phyloP scores from a whole-genome alignment of 495 filamentous ascomycete species.

The Neurospora discreta region DNA sequence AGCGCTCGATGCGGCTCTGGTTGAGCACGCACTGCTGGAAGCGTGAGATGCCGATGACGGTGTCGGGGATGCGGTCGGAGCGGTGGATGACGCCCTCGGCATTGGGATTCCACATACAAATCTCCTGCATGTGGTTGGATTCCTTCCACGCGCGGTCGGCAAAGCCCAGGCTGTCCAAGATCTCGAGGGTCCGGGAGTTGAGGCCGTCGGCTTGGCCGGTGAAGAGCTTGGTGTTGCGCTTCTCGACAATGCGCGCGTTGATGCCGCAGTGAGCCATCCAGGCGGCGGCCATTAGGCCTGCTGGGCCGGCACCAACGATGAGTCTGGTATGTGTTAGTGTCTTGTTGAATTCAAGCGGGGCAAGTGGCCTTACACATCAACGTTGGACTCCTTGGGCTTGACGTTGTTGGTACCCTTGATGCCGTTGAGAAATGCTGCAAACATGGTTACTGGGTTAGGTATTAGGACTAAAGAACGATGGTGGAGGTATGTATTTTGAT shows the following conservation, averaged over 20 bases:
- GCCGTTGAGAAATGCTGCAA: neutral
- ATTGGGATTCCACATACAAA: slow-evolving; percentile 38
- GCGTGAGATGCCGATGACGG: slow-evolving; percentile 38
- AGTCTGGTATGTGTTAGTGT: slow-evolving; percentile 17
- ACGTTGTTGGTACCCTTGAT: neutral
- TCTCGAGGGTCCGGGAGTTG: slow-evolving; percentile 44
- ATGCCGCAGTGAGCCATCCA: slow-evolving; percentile 54
- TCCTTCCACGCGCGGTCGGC: slow-evolving; percentile 50
- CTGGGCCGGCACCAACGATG: slow-evolving; percentile 56
- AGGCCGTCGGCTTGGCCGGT: slow-evolving; percentile 18
- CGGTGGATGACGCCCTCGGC: slow-evolving; percentile 40
- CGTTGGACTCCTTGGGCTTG: slow-evolving; percentile 16
- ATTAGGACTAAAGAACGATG: neutral
- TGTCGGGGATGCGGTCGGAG: slow-evolving; percentile 39
- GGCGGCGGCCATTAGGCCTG: slow-evolving; percentile 51
- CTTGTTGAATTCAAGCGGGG: neutral
- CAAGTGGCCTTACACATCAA: slow-evolving; percentile 20
- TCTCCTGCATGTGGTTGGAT: slow-evolving; percentile 40
- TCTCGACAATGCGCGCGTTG: slow-evolving; percentile 50
- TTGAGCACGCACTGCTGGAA: slow-evolving; percentile 45
- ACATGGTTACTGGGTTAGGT: neutral
- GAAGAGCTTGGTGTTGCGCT: slow-evolving; percentile 29
- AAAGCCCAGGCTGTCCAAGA: slow-evolving; percentile 58
- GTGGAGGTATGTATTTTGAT: neutral
- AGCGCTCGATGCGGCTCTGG: slow-evolving; percentile 47